Base-by-base conservation (phyloP, 768 basidiomycete genomes). In the Termitomyces sp. region DNA sequence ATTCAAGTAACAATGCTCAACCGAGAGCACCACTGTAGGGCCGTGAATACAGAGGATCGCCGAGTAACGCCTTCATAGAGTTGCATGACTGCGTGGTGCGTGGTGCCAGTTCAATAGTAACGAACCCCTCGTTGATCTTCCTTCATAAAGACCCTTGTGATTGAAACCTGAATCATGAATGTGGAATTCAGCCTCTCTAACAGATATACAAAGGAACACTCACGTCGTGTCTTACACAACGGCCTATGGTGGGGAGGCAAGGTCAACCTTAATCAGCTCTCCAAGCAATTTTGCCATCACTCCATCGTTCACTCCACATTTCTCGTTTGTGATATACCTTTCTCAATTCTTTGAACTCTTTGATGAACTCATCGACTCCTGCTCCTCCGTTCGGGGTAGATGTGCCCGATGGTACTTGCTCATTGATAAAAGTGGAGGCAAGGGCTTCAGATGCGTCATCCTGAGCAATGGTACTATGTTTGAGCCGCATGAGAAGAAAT, bases 281-380 rank as follows among this genome's bases (percentile, higher is more conserved):
- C 94, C 95, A 97, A 31, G 81, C 79, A 7, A 98, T 93, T 64
- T 93, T 87, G 2, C 91, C 92, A 36, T 82, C 80, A 1, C 85
- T 78, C 93, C 95, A 98, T 64, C 88, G 79, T 68, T 94, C 91
- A 18, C 86, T 84, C 91, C 93, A 97, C 69, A 96, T 87, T 2
- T 86, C 87, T 18, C 95, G 80, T 73, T 96, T 97, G 71, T 98
- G 95, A 72, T 94, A 98, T n/a, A 81, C 79, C 74, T 93, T 95
- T 63, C 96, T 76, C 42, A 86, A 70, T 54, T 94, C 93, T 67
- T 88, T 92, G 75, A 95, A 97, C 65, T 93, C 86, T 65, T 78
- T 86, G 54, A 97, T 83, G 63, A 98, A 98, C 46, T 88, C 85
- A 59, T 97, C 95, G 24, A 95, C 81, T 36, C 91, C 90, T 63